Evolutionary conservation across 495 filamentous ascomycete genomes (phyloP), one percentile per base, ranked within the genome.

Genomic region (Jackrogersella multiformis): DNA sequence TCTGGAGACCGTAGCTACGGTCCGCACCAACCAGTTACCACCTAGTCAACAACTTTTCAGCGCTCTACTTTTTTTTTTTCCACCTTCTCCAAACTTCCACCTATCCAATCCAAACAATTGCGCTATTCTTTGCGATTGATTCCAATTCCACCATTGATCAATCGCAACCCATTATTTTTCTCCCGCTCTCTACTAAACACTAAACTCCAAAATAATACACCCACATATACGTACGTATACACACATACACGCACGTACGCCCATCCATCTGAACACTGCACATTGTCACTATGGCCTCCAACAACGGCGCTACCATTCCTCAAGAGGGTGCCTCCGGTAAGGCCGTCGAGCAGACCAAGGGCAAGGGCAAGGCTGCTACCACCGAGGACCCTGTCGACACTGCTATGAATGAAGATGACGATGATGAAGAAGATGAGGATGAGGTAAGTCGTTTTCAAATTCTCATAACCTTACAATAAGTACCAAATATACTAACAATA

Each of bases 401-500:
- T 73, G 84, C 82, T 77, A 89, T 90, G 86, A 87, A 83, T 24
- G 89, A 92, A 57, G 89, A 90, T 30, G 86, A 86, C 1, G 87
- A 89, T 23, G 87, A 85, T 35, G 86, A 87, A 2, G 83, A 83
- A 1, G 90, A 92, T 41, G 84, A 78, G 56, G 82, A 89, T 63
- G 81, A 88, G 75, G 89, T 92, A 77, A 67, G 86, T 60, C 7
- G 7, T 30, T 16, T 36, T 42, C 24, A 28, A 38, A 12, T 18
- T 26, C 38, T 45, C 18, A 32, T 62, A 64, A 45, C 39, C 23
- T 42, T 61, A 56, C 18, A 8, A 61, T 8, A 6, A 5, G n/a
- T 35, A 8, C n/a, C 15, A 32, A 23, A 16, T 13, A 53, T 64
- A 60, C 74, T 76, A 73, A 77, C 62, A 46, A 21, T 44, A 28